phyloP scores from a whole-genome alignment of 495 filamentous ascomycete genomes.

The Lasiosphaeris hirsuta region DNA sequence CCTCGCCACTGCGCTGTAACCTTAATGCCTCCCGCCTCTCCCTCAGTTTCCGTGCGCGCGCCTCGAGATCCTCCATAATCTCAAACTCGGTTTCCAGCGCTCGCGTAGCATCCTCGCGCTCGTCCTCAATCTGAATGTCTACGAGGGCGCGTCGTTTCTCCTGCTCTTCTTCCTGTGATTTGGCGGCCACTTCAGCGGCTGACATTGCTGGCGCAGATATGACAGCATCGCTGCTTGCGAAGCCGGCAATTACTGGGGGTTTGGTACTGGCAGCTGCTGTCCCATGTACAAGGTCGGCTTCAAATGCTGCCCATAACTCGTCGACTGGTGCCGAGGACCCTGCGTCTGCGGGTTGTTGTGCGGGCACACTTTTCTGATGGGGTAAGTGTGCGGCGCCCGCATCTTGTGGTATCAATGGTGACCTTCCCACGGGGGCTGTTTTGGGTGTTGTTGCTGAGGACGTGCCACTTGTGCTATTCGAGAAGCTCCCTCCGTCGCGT shows the following conservation, averaged over 20 bases:
- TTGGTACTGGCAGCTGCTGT: conserved; percentile 18
- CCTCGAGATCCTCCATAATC: conserved; percentile 88
- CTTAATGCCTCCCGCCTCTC: conserved; percentile 58
- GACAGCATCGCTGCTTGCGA: conserved; percentile 43
- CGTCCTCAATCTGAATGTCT: conserved; percentile 59
- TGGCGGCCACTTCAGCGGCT: conserved; percentile 68
- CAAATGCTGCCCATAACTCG: conserved; percentile 86
- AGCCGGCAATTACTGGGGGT: conserved; percentile 22
- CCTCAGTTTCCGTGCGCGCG: conserved; percentile 70
- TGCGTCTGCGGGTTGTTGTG: conserved; percentile 12
- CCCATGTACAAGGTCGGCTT: conserved; percentile 72
- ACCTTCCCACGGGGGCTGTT: conserved; percentile 30
- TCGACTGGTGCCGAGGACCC: conserved; percentile 51
- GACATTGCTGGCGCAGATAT: conserved; percentile 71
- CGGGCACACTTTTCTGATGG: conserved; percentile 13
- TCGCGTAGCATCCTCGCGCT: conserved; percentile 80
- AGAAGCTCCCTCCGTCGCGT: conserved; percentile 11
- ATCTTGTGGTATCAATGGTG: conserved; percentile 39
- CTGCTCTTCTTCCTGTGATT: conserved; percentile 57
- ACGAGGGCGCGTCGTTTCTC: conserved; percentile 58
- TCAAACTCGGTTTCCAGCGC: conserved; percentile 87
- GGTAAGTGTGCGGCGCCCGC: conserved; percentile 5
- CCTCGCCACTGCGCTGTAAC: conserved; percentile 26
- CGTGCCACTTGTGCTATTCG: conserved; percentile 13
- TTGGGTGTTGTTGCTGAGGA: conserved; percentile 35